phyloP scores from a whole-genome alignment of 345 rosid species.

The Geranium rotundifolium region DNA sequence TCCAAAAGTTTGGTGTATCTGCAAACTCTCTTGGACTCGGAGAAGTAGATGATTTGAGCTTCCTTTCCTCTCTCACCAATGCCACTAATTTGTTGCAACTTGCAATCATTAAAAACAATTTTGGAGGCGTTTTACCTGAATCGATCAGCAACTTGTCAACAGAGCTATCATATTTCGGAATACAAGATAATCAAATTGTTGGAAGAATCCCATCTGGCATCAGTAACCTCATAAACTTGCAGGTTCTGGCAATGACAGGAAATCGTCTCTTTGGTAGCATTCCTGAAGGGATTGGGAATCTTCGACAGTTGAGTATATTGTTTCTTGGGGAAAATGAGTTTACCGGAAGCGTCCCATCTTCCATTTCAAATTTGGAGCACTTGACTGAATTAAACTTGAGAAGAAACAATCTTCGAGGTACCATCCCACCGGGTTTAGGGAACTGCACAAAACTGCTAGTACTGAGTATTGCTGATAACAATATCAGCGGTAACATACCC shows the following conservation, averaged over 20 bases:
- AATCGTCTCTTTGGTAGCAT: slow-evolving; percentile 5
- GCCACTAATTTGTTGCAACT: not conserved
- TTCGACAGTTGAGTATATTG: slow-evolving; percentile 1
- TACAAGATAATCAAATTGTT: not conserved
- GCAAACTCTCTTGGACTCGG: slow-evolving; percentile 4
- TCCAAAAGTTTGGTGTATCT: not conserved
- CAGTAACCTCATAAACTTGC: slow-evolving; percentile 9
- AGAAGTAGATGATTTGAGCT: slow-evolving; percentile 5
- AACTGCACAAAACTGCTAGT: not conserved
- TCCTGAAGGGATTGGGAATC: slow-evolving; percentile 2
- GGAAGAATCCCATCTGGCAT: slow-evolving; percentile 9
- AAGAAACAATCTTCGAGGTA: slow-evolving; percentile 3
- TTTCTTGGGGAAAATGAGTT: not conserved
- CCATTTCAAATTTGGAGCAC: slow-evolving; percentile 2
- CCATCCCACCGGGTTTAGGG: slow-evolving; percentile 2
- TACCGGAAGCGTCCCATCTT: slow-evolving; percentile 3
- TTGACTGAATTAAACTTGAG: not conserved
- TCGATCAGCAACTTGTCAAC: slow-evolving; percentile 7
- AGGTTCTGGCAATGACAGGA: not conserved
- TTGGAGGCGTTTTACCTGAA: slow-evolving; percentile 4
- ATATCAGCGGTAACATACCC: slow-evolving; percentile 17
- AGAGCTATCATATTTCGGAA: not conserved
- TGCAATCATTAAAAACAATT: not conserved
- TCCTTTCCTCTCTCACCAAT: slow-evolving; percentile 9
- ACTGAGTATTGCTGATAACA: slow-evolving; percentile 10